These are phyloP conservation scores for Saxophila tyrrhenica DNA, from an alignment of 495 filamentous ascomycete genomes.

Conservation along the genomic window DNA sequence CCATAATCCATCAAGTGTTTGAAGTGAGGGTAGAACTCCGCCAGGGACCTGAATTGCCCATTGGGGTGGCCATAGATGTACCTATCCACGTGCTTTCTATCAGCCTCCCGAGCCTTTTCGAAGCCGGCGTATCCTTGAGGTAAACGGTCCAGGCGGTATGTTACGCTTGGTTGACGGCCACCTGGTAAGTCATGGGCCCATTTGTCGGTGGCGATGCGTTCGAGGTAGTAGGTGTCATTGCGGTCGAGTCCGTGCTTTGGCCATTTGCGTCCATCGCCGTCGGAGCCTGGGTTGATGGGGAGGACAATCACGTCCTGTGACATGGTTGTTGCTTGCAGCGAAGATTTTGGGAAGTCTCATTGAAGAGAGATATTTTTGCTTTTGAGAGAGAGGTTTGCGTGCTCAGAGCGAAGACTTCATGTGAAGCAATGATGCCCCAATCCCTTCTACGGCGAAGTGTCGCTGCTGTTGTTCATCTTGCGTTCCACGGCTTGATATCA, in stretches of 20 bases:
- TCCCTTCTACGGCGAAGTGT: too few species aligned
- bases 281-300: conserved; percentile 22
- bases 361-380: not conserved
- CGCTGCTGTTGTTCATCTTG: too few species aligned
- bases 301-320: conserved; percentile 16
- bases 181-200: conserved; percentile 8
- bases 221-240: conserved; percentile 17
- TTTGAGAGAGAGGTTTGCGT: not conserved
- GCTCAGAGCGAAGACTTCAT: too few species aligned
- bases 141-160: conserved; percentile 41
- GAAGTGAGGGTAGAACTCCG: conserved; percentile 48
- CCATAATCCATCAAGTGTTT: conserved; percentile 42
- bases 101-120: conserved; percentile 31
- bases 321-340: conserved; percentile 4
- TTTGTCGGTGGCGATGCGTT: conserved; percentile 7
- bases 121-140: conserved; percentile 44
- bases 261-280: conserved; percentile 28
- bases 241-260: conserved; percentile 15
- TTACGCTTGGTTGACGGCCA: conserved; percentile 19
- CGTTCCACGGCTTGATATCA: too few species aligned
- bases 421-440: too few species aligned
- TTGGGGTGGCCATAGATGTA: conserved; percentile 47
- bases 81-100: conserved; percentile 33
- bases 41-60: conserved; percentile 41
- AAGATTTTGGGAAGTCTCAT: not conserved